Evolutionary conservation across 345 rosid species (phyloP).

Genomic region (Syzygium oleosum): DNA sequence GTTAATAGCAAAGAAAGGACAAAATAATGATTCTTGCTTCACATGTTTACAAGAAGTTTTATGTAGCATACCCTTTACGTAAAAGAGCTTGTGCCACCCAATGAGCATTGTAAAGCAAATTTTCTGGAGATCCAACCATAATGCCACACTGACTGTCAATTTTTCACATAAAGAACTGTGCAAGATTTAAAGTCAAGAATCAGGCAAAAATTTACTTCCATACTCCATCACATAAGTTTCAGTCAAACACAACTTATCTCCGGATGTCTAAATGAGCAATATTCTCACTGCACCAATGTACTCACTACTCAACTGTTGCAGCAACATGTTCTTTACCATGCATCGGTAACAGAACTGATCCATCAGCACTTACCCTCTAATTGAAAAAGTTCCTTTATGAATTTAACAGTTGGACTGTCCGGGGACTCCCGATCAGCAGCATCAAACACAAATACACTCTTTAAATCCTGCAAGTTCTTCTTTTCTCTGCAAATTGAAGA

Average conservation of each 20-base stretch:
- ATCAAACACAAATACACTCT: conserved; percentile 69
- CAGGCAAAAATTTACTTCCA: conserved; percentile 1
- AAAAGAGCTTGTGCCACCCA: conserved; percentile 98
- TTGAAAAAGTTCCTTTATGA: conserved; percentile 65
- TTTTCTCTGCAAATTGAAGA: conserved; percentile 58
- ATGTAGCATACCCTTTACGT: conserved; percentile 69
- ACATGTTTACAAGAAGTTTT: not conserved
- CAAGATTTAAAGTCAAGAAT: conserved; percentile 8
- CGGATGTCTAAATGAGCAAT: not conserved
- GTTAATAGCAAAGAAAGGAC: not conserved
- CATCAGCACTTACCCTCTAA: conserved; percentile 47
- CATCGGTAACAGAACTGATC: not conserved
- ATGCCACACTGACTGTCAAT: conserved; percentile 90
- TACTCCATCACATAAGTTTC: not conserved
- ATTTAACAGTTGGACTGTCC: conserved; percentile 84
- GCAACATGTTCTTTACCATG: not conserved
- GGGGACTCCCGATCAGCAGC: conserved; percentile 65
- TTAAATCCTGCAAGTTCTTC: conserved; percentile 77
- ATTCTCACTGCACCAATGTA: not conserved
- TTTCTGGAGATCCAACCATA: conserved; percentile 77
- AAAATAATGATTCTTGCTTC: not conserved
- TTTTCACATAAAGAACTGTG: conserved; percentile 52
- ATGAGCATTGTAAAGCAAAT: conserved; percentile 81
- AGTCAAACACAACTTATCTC: not conserved
- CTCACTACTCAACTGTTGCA: not conserved